Percentiles rank a stretch among this genome's conserved stretches.
Evolutionary conservation across 306 rosid genomes (phyloP).

Genomic region (Prunus mongolica): DNA sequence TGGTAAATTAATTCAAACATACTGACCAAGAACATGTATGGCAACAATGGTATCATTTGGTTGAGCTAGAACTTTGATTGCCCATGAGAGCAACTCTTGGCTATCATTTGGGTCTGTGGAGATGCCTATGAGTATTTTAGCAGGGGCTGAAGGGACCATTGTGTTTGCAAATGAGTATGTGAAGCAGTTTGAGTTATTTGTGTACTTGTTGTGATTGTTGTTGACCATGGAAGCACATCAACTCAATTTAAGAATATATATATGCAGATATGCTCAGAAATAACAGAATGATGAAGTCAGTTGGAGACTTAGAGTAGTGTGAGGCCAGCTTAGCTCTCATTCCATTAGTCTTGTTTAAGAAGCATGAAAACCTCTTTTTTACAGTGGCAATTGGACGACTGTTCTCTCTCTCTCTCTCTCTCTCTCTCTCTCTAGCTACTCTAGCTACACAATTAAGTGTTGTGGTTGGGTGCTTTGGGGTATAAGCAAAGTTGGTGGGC

Average conservation of each 20-base stretch:
- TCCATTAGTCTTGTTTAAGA: slow-evolving; percentile 64
- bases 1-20: not conserved
- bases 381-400: slow-evolving; percentile 23
- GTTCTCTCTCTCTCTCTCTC: not conserved
- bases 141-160: slow-evolving; percentile 46
- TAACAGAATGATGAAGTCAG: slow-evolving; percentile 63
- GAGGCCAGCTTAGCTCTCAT: slow-evolving; percentile 62
- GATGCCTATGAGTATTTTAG: slow-evolving; percentile 71
- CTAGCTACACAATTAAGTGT: slow-evolving; percentile 52
- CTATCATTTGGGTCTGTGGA: slow-evolving; percentile 62
- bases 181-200: slow-evolving; percentile 15
- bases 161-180: not conserved
- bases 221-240: slow-evolving; percentile 17
- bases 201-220: slow-evolving; percentile 31
- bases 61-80: slow-evolving; percentile 64
- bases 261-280: slow-evolving; percentile 14
- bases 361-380: slow-evolving; percentile 58
- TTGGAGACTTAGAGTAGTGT: slow-evolving; percentile 35
- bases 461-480: slow-evolving; percentile 91
- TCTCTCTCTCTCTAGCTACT: not conserved
- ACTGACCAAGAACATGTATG: slow-evolving; percentile 80
- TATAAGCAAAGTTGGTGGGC: slow-evolving; percentile 93
- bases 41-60: slow-evolving; percentile 78
- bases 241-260: slow-evolving; percentile 41
- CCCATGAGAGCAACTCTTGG: slow-evolving; percentile 73